Percentiles rank a stretch among this genome's conserved stretches.
phyloP scores from a whole-genome alignment of 2,329 filamentous ascomycete genomes.

The Fusarium sulawesiense region DNA sequence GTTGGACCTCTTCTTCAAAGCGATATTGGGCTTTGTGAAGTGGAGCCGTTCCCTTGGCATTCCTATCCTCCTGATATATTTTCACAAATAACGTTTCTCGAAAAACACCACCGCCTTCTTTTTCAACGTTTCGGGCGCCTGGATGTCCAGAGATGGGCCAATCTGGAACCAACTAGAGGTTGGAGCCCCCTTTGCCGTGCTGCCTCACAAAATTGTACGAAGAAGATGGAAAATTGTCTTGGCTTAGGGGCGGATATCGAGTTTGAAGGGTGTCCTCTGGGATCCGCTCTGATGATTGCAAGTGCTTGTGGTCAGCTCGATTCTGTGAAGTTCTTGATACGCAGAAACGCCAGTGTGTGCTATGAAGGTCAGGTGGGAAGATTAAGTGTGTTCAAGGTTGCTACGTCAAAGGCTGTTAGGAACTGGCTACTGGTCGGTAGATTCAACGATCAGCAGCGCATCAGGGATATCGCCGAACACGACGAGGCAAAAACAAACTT shows the following conservation, averaged over 20 bases:
- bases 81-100: background rate
- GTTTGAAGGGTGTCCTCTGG: background rate
- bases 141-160: fast-evolving
- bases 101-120: fast-evolving
- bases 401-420: fast-evolving
- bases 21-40: no score
- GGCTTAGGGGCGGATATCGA: background rate
- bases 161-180: background rate
- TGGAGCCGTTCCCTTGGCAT: background rate
- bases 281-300: background rate
- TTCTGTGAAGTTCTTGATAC: fast-evolving
- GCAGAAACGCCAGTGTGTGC: fast-evolving
- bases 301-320: background rate
- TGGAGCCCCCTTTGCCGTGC: background rate
- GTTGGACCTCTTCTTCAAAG: no score
- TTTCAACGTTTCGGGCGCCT: background rate
- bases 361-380: fast-evolving
- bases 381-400: background rate
- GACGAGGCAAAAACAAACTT: background rate
- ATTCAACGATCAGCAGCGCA: background rate
- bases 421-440: background rate
- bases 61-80: no score
- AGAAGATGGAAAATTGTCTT: background rate
- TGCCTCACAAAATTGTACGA: background rate
- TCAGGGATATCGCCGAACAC: background rate